These are phyloP conservation scores for Melastoma malabathricum DNA, from an alignment of 345 rosid genomes.

Conservation along the genomic window DNA sequence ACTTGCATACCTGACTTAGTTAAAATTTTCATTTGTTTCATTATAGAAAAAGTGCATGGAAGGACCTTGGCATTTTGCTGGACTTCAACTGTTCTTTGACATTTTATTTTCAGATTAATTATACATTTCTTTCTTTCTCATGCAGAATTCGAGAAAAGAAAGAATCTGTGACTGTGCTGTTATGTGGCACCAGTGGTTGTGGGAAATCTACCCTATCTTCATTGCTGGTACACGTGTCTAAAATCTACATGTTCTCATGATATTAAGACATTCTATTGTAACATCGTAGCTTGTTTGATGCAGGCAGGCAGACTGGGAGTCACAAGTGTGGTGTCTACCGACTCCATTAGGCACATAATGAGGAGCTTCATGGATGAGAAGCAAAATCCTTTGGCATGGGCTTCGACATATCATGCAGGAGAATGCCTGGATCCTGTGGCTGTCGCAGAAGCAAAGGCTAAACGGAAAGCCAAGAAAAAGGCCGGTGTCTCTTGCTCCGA, in stretches of 20 bases:
- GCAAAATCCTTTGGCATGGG: constrained; percentile 84
- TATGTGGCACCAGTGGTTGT: constrained; percentile 99
- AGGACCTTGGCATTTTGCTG: too few relatives aligned
- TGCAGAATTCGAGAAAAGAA: constrained; percentile 96
- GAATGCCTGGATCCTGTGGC: constrained; percentile 82
- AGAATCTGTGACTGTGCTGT: constrained; percentile 87
- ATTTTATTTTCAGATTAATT: neutral
- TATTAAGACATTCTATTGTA: too few relatives aligned
- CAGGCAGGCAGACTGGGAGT: constrained; percentile 79
- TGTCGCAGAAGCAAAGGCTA: constrained; percentile 88
- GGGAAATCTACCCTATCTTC: constrained; percentile 98
- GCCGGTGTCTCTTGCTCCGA: constrained; percentile 32
- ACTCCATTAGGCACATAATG: constrained; percentile 97
- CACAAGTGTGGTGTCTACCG: constrained; percentile 88
- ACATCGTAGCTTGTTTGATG: constrained; percentile 1
- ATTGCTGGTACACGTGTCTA: constrained; percentile 51
- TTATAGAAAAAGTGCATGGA: too few relatives aligned
- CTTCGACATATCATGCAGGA: constrained; percentile 98
- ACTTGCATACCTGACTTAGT: too few relatives aligned
- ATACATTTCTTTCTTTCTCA: constrained; percentile 11
- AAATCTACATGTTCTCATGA: too few relatives aligned
- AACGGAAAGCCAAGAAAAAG: constrained; percentile 46
- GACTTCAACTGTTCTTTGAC: too few relatives aligned
- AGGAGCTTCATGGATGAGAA: constrained; percentile 89
- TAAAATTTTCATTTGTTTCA: too few relatives aligned